Conservation (phyloP, 202 grass and related monocot genomes). For the Musa balbisiana region DNA sequence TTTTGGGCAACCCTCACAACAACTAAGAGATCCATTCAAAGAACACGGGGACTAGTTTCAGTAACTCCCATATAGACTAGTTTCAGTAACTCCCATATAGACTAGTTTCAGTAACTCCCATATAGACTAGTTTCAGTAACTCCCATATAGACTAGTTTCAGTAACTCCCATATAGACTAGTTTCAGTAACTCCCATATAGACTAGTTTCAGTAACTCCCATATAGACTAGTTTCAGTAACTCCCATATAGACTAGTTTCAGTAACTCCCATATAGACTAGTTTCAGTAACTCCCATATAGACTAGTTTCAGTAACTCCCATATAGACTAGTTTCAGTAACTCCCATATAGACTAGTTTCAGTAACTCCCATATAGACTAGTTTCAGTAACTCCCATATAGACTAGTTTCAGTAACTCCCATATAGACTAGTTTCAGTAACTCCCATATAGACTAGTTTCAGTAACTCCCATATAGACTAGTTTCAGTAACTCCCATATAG, state of each 20-base stretch:
- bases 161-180: not conserved
- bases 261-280: not conserved
- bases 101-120: not conserved
- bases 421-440: not conserved
- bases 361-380: not conserved
- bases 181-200: too few relatives aligned
- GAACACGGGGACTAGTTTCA: not conserved
- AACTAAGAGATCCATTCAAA: constrained; percentile 26
- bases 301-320: not conserved
- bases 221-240: not conserved
- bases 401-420: not conserved
- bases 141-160: not conserved
- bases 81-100: too few relatives aligned
- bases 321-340: not conserved
- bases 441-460: not conserved
- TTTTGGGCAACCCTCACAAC: constrained; percentile 19
- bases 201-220: not conserved
- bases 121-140: not conserved
- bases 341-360: not conserved
- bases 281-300: too few relatives aligned
- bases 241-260: not conserved
- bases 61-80: not conserved
- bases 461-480: not conserved
- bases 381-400: too few relatives aligned
- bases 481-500: too few relatives aligned